Evolutionary conservation across 1,284 basidiomycete species (phyloP), one percentile per base, ranked within the genome.

Genomic region (Papiliotrema fonsecae): DNA sequence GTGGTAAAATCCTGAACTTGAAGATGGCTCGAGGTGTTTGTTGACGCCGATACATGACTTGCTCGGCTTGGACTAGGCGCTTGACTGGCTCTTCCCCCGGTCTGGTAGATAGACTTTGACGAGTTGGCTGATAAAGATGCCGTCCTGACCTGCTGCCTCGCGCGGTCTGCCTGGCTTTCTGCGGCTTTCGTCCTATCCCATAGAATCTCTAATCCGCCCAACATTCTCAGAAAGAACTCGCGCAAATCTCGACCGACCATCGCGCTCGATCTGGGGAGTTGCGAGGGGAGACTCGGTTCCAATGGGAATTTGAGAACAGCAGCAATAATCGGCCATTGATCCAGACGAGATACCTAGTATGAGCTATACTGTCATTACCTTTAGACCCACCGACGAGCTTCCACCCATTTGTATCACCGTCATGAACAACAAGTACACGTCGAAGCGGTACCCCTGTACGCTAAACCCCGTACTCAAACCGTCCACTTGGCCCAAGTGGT

Each of bases 101-200:
- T n/a, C n/a, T n/a, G n/a, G 18, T 10, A 22, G 42, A 22, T 26
- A 14, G 19, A n/a, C 11, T 21, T 5, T 34, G 24, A 4, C 11
- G n/a, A 6, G 4, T 11, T 38, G 36, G 19, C 19, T 10, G 13
- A 21, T 19, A 16, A 24, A 5, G 26, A 38, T 9, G 36, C 26
- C 18, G 25, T 38, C 25, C 30, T 10, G n/a, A n/a, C 30, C n/a
- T n/a, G n/a, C 24, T 14, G 39, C 40, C 14, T 37, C 39, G 6
- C 14, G n/a, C n/a, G n/a, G n/a, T n/a, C n/a, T n/a, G n/a, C n/a
- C n/a, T 27, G 22, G n/a, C 35, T 50, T 28, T 55, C 51, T 4
- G 47, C 48, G 24, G 47, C 24, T 36, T 60, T 55, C 11, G 57
- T 63, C 43, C 46, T 42, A 35, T 63, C 61, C 61, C 61, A 63